A percentile compares a stretch with the other conserved stretches of the same genome.
These are phyloP conservation scores for Hyphopichia burtonii DNA, from an alignment of 1,139 yeast genomes.

Conservation along the genomic window DNA sequence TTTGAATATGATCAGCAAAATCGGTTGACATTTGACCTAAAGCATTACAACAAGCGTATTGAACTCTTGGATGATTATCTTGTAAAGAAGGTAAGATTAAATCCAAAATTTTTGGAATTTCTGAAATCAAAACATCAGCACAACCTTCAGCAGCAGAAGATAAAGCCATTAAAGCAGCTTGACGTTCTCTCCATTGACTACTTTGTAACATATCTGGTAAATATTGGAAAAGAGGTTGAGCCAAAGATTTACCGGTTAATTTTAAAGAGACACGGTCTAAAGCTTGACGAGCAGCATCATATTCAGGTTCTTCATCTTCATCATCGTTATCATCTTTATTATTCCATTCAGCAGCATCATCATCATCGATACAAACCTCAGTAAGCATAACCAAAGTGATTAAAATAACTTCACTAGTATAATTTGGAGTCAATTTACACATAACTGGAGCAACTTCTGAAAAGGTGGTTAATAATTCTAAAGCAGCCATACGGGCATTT, in stretches of 20 bases:
- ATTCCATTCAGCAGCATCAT: slow-evolving; percentile 85
- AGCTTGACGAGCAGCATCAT: slow-evolving; percentile 91
- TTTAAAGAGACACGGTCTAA: slow-evolving; percentile 85
- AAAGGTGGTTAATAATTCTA: slow-evolving; percentile 85
- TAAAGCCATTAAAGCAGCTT: slow-evolving; percentile 95
- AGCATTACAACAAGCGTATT: slow-evolving; percentile 95
- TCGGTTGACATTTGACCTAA: slow-evolving; percentile 98
- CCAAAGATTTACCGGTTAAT: slow-evolving; percentile 79
- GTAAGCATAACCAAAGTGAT: slow-evolving; percentile 84
- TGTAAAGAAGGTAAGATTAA: slow-evolving; percentile 78
- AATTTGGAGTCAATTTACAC: slow-evolving; percentile 81
- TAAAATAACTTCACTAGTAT: slow-evolving; percentile 70
- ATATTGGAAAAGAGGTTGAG: slow-evolving; percentile 82
- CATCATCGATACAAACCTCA: slow-evolving; percentile 87
- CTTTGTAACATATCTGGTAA: slow-evolving; percentile 81
- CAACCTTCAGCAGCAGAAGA: slow-evolving; percentile 98
- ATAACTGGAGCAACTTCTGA: slow-evolving; percentile 92
- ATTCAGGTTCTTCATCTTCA: slow-evolving; percentile 84
- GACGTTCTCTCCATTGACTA: slow-evolving; percentile 87
- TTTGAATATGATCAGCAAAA: slow-evolving; percentile 85
- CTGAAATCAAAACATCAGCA: slow-evolving; percentile 79
- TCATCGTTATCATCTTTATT: slow-evolving; percentile 74
- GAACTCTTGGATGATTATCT: slow-evolving; percentile 91
- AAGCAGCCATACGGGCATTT: slow-evolving; percentile 76
- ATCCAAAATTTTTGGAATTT: slow-evolving; percentile 78